Conservation (phyloP, 257 asterid genomes). For the Henckelia pumila region DNA sequence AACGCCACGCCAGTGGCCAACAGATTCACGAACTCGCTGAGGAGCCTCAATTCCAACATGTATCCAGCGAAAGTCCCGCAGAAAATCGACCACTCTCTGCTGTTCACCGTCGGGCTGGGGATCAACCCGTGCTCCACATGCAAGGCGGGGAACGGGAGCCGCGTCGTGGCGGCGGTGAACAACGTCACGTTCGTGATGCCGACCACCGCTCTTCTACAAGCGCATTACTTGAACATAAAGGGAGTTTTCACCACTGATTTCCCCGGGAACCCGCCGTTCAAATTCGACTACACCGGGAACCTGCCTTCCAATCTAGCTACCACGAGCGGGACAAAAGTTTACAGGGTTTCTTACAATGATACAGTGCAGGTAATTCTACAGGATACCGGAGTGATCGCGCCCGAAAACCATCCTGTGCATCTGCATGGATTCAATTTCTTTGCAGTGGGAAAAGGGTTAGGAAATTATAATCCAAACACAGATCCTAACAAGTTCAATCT, state of each 20-base stretch:
- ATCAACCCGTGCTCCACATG: constrained; percentile 52
- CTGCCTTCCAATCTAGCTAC: constrained; percentile 39
- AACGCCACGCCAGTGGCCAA: constrained; percentile 60
- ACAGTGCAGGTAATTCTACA: constrained; percentile 54
- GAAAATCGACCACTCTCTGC: constrained; percentile 41
- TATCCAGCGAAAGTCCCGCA: constrained; percentile 51
- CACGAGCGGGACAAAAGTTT: constrained; percentile 44
- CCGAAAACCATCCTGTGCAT: constrained; percentile 62
- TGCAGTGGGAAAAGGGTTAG: constrained; percentile 47
- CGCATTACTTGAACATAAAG: constrained; percentile 45
- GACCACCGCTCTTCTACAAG: constrained; percentile 45
- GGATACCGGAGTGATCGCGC: constrained; percentile 53
- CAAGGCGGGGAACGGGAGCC: constrained; percentile 49
- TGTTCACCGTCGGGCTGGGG: constrained; percentile 56
- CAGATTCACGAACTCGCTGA: constrained; percentile 46
- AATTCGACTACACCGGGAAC: constrained; percentile 49
- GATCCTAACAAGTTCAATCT: constrained; percentile 55
- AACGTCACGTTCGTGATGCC: constrained; percentile 69
- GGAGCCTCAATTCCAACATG: constrained; percentile 49
- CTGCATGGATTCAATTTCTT: constrained; percentile 73
- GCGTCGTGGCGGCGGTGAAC: constrained; percentile 51
- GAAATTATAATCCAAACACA: constrained; percentile 47
- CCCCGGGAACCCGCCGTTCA: constrained; percentile 47
- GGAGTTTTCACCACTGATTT: constrained; percentile 66
- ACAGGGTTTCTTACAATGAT: constrained; percentile 44